Conservation (phyloP, 805 yeast genomes). For the Candida dajiaensis region DNA sequence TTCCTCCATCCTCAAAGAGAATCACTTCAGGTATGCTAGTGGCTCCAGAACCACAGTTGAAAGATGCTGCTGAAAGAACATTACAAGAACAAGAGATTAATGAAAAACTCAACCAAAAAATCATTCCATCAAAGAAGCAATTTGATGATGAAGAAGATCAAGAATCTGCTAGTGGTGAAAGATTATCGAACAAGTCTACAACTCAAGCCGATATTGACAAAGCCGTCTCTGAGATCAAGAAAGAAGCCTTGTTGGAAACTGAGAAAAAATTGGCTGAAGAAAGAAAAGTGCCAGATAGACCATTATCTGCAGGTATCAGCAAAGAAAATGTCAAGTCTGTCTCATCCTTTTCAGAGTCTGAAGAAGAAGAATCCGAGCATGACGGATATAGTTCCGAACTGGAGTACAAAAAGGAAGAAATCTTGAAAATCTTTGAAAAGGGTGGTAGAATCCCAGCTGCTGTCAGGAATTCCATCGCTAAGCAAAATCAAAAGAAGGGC, state of each 20-base stretch:
- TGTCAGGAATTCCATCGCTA: slow-evolving; percentile 4
- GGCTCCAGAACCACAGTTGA: slow-evolving; percentile 37
- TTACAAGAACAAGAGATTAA: slow-evolving; percentile 32
- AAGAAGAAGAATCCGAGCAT: slow-evolving; percentile 20
- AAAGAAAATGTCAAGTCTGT: slow-evolving; percentile 8
- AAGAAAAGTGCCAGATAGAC: background rate
- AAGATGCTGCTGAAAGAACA: slow-evolving; percentile 33
- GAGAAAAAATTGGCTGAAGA: background rate
- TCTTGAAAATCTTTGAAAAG: slow-evolving; percentile 10
- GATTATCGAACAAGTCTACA: background rate
- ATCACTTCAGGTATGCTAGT: slow-evolving; percentile 39
- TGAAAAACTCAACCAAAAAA: slow-evolving; percentile 20
- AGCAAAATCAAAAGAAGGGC: background rate
- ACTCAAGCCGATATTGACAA: background rate
- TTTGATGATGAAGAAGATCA: slow-evolving; percentile 2
- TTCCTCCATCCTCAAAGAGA: slow-evolving; percentile 27
- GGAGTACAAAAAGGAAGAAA: slow-evolving; percentile 16
- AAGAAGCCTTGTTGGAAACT: background rate
- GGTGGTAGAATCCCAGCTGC: slow-evolving; percentile 15
- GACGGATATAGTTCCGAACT: slow-evolving; percentile 14
- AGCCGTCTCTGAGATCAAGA: background rate
- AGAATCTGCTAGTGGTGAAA: background rate
- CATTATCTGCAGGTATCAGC: background rate
- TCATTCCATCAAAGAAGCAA: slow-evolving; percentile 16
- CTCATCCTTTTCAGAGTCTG: slow-evolving; percentile 11